Base-by-base conservation (phyloP, 768 basidiomycete genomes). In the Suillus cothurnatus region DNA sequence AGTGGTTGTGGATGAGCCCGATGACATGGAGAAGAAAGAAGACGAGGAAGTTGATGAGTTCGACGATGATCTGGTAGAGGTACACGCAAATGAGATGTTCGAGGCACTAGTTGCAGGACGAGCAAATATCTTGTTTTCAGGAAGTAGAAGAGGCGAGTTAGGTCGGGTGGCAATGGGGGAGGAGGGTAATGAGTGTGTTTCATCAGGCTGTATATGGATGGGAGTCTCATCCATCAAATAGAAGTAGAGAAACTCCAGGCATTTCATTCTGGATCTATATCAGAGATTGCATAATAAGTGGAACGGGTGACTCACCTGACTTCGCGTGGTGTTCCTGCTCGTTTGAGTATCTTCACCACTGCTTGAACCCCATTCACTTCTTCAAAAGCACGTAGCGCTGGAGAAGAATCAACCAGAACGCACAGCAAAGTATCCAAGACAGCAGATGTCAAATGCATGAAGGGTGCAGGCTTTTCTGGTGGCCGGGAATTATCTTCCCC, bases 161-260 rank as follows among this genome's bases (percentile, higher is more conserved):
- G 60, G 65, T 81, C 81, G 57, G 36, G 72, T 61, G 63, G 59
- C 23, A 61, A 68, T 58, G 3, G 76, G 68, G 21, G 80, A 71
- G n/a, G 77, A 69, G 0, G 81, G 80, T 14, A 75, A 70, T 5
- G 75, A 69, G 6, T 84, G 82, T 4, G 67, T 61, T 66, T 63
- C 61, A 23, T 21, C 21, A 31, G 36, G 56, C 52, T 12, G 61
- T 67, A 50, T 58, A 4, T 68, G 64, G 26, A 68, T 64, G 7
- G 79, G 73, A 1, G 85, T 86, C 73, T 97, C 95, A 66, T 96
- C 95, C 53, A 97, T 81, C 8, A 98, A 82, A 75, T 98, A 98
- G 76, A 96, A 97, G 76, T 97, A 97, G 19, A 98, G 79, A 71
- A 97, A 95, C 73, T 97, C 96, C 21, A 98, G 82, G 67, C 94